Conservation (phyloP, 2,329 filamentous ascomycete species). For the Huntiella abstrusa region DNA sequence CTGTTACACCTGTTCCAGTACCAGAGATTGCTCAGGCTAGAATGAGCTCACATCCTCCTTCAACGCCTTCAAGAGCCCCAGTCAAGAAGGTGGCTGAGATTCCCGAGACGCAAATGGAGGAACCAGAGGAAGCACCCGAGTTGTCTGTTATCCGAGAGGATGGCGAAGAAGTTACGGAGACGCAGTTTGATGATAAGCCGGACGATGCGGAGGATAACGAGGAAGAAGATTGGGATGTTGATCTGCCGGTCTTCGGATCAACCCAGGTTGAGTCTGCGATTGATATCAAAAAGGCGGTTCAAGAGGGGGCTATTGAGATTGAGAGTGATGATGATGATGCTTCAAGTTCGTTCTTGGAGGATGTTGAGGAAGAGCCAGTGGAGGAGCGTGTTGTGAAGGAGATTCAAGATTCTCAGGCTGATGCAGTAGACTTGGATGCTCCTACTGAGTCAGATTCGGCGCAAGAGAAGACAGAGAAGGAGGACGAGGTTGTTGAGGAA, state of each 20-base stretch:
- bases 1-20: not conserved
- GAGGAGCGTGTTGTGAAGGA: not conserved
- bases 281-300: not conserved
- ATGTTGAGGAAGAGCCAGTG: not conserved
- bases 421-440: conserved; percentile 3
- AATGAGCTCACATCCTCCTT: too few species aligned
- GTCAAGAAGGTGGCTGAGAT: not conserved
- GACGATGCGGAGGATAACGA: conserved; percentile 1
- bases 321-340: not conserved
- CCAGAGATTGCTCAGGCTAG: not conserved
- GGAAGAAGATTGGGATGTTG: conserved; percentile 9
- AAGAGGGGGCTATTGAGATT: not conserved
- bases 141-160: not conserved
- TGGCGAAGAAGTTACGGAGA: not conserved
- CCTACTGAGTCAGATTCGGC: too few species aligned
- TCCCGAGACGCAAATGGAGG: not conserved
- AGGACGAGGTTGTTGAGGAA: not conserved
- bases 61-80: not conserved
- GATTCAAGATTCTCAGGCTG: conserved; percentile 2
- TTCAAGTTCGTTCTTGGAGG: not conserved
- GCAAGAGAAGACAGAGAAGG: not conserved
- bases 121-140: not conserved
- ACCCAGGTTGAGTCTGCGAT: conserved; percentile 4
- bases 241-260: conserved; percentile 8
- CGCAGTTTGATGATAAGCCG: not conserved